Percentiles rank a stretch among this genome's conserved stretches.
These are phyloP conservation scores for Scheffersomyces lignicola DNA, from an alignment of 1,139 yeast genomes.

Conservation along the genomic window DNA sequence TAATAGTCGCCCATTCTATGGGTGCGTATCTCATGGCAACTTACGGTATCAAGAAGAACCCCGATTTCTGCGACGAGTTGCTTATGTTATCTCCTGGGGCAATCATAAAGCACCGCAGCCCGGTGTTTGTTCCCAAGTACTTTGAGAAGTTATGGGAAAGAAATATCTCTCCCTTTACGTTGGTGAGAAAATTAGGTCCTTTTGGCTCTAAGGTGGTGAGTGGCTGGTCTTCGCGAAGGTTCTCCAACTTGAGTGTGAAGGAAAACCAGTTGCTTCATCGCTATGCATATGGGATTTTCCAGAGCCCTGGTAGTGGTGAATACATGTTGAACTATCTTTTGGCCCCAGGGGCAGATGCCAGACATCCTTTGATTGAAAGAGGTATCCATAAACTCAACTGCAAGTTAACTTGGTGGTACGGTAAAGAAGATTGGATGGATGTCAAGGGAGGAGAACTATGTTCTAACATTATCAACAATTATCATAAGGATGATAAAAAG, in stretches of 20 bases:
- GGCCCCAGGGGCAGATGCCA: slow-evolving; percentile 76
- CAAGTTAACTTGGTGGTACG: slow-evolving; percentile 68
- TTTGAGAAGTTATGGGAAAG: slow-evolving; percentile 67
- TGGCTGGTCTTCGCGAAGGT: slow-evolving; percentile 75
- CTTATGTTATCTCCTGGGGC: slow-evolving; percentile 69
- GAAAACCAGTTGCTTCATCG: slow-evolving; percentile 53
- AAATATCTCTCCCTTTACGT: slow-evolving; percentile 67
- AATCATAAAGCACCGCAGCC: slow-evolving; percentile 44
- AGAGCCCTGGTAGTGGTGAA: slow-evolving; percentile 73
- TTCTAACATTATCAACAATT: slow-evolving; percentile 33
- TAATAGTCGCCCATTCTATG: slow-evolving; percentile 62
- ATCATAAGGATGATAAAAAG: slow-evolving; percentile 18
- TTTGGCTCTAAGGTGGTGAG: slow-evolving; percentile 71
- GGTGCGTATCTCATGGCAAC: slow-evolving; percentile 58
- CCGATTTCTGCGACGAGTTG: slow-evolving; percentile 46
- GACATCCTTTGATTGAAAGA: slow-evolving; percentile 56
- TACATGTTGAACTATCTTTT: slow-evolving; percentile 67
- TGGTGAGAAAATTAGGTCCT: slow-evolving; percentile 64
- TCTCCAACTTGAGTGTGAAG: slow-evolving; percentile 45
- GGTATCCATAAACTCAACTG: slow-evolving; percentile 50
- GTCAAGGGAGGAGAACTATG: slow-evolving; percentile 51
- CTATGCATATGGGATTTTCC: slow-evolving; percentile 71
- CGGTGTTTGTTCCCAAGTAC: slow-evolving; percentile 57
- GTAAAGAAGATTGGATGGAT: slow-evolving; percentile 81
- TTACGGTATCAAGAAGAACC: slow-evolving; percentile 43